Evolutionary conservation across 768 basidiomycete genomes (phyloP).

Genomic region (Termitomyces sp.): DNA sequence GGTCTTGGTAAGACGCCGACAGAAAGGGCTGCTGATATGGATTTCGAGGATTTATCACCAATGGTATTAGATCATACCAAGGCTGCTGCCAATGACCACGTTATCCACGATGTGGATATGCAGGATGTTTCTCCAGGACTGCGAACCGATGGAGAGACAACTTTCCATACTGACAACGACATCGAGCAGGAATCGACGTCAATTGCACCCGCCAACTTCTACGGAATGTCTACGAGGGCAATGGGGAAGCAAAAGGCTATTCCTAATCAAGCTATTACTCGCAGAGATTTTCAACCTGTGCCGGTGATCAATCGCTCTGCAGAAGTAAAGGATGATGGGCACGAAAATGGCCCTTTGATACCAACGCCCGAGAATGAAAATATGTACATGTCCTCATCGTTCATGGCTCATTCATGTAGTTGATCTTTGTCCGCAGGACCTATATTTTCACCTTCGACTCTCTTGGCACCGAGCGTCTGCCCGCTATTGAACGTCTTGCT

Average conservation of each 20-base stretch:
- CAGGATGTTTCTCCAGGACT: constrained; percentile 1
- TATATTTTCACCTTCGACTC: constrained; percentile 91
- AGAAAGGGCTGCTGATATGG: constrained; percentile 8
- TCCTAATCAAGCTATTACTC: constrained; percentile 3
- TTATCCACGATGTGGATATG: constrained; percentile 7
- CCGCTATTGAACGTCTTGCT: constrained; percentile 54
- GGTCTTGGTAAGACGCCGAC: constrained; percentile 4
- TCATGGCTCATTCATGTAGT: constrained; percentile 1
- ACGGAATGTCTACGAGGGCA: constrained; percentile 6
- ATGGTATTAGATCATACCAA: constrained; percentile 9
- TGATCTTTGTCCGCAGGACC: constrained; percentile 39
- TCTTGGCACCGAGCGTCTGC: constrained; percentile 65
- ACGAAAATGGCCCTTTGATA: constrained; percentile 1
- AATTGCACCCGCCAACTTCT: constrained; percentile 8
- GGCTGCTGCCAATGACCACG: neutral
- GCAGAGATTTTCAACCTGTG: neutral
- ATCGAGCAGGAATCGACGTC: neutral
- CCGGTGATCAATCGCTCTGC: neutral
- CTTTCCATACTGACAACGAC: neutral
- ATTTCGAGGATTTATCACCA: constrained; percentile 9
- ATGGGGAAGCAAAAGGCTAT: constrained; percentile 18
- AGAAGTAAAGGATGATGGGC: neutral
- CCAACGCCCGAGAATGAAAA: neutral
- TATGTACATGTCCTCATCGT: neutral
- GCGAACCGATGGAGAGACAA: neutral